Evolutionary conservation across 495 filamentous ascomycete species (phyloP).

Genomic region (Podospora anserina): DNA sequence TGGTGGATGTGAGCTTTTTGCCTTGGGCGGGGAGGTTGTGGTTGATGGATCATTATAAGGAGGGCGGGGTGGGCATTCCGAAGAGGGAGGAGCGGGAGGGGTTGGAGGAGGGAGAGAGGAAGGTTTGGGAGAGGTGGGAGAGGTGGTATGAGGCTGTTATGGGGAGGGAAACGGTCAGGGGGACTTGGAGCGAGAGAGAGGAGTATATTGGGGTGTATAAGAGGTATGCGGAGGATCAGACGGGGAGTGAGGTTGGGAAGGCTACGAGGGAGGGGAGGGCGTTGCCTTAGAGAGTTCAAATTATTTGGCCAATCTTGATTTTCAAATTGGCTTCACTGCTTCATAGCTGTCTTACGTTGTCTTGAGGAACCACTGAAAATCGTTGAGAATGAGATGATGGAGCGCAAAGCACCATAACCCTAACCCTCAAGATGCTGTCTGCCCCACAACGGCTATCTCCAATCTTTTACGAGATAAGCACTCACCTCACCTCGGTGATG

Average conservation of each 20-base stretch:
- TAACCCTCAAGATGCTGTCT: background rate
- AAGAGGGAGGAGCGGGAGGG: conserved; percentile 16
- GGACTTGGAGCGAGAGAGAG: conserved; percentile 61
- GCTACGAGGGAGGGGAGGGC: conserved; percentile 60
- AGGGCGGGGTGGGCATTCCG: conserved; percentile 57
- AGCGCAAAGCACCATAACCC: background rate
- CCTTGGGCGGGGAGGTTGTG: conserved; percentile 67
- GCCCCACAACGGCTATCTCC: background rate
- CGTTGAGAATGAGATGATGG: no score
- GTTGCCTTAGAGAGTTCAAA: conserved; percentile 46
- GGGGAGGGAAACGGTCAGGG: conserved; percentile 52
- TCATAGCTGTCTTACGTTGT: no score
- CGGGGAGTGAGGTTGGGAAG: conserved; percentile 65
- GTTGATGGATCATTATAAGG: conserved; percentile 68
- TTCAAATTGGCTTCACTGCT: no score
- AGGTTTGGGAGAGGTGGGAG: conserved; percentile 59
- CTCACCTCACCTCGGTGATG: background rate
- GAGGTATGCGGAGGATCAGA: conserved; percentile 69
- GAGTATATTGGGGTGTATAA: conserved; percentile 63
- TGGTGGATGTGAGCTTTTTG: conserved; percentile 63
- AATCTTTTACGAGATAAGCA: background rate
- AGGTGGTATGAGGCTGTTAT: conserved; percentile 57
- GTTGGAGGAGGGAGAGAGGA: conserved; percentile 35
- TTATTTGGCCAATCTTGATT: no score
- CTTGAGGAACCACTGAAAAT: no score